phyloP scores from a whole-genome alignment of 2,329 filamentous ascomycete species.

The Fusarium equiseti region DNA sequence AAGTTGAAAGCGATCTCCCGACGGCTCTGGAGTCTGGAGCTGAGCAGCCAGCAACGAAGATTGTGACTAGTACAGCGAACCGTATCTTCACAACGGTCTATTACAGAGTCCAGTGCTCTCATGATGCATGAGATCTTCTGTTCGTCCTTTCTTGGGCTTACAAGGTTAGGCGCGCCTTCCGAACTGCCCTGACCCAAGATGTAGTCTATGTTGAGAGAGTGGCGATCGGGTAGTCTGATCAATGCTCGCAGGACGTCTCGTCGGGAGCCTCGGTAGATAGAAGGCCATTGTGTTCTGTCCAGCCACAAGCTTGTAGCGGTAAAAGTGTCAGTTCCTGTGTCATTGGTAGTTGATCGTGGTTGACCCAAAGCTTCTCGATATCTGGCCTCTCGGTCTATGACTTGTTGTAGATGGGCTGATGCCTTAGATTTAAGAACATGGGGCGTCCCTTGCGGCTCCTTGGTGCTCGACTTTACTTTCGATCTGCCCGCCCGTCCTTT shows the following conservation, averaged over 20 bases:
- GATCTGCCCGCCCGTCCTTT: not conserved
- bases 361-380: slow-evolving; percentile 1
- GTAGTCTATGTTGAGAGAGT: not conserved
- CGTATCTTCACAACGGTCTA: no score
- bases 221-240: not conserved
- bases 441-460: not conserved
- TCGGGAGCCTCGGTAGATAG: not conserved
- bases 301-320: not conserved
- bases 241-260: not conserved
- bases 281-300: not conserved
- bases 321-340: not conserved
- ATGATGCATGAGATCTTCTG: not conserved
- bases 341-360: not conserved
- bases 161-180: not conserved
- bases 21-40: no score
- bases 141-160: not conserved
- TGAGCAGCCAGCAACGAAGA: no score
- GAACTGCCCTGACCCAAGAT: not conserved
- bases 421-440: not conserved
- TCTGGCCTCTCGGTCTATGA: not conserved
- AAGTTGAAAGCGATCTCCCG: no score
- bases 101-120: not conserved
- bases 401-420: slow-evolving; percentile 1
- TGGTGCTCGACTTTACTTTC: not conserved
- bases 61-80: no score